Evolutionary conservation across 768 basidiomycete species (phyloP).

Genomic region (Suillus plorans): DNA sequence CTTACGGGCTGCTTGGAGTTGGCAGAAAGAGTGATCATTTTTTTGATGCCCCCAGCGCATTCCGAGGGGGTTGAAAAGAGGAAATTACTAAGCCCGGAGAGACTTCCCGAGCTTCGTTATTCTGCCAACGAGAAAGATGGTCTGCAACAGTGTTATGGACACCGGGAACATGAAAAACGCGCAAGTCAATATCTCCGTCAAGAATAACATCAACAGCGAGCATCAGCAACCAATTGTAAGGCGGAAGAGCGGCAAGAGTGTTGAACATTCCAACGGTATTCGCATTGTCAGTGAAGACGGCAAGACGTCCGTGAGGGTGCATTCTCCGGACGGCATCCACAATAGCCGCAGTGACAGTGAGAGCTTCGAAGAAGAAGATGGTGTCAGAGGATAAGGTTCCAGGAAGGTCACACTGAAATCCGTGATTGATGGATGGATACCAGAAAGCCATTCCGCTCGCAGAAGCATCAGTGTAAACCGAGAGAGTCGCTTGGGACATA

Average conservation of each 20-base stretch:
- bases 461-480: constrained; percentile 9
- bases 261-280: too few species aligned
- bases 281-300: too few species aligned
- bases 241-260: too few species aligned
- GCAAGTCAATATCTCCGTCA: too few species aligned
- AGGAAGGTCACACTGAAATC: constrained; percentile 1
- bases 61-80: constrained; percentile 22
- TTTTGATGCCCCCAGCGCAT: constrained; percentile 24
- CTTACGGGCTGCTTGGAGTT: too few species aligned
- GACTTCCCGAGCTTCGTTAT: too few species aligned
- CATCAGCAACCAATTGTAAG: too few species aligned
- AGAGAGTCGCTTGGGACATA: constrained; percentile 14
- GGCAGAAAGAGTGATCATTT: background rate
- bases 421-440: background rate
- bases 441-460: constrained; percentile 9
- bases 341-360: constrained; percentile 14
- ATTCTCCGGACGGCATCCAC: background rate
- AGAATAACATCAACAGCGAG: too few species aligned
- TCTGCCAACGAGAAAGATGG: too few species aligned
- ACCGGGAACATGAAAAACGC: too few species aligned
- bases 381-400: background rate
- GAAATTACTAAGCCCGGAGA: too few species aligned
- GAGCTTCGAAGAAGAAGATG: constrained; percentile 17
- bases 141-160: too few species aligned
- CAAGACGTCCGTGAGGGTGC: background rate